phyloP scores from a whole-genome alignment of 805 yeast species.

The Metschnikowia peoriensis region DNA sequence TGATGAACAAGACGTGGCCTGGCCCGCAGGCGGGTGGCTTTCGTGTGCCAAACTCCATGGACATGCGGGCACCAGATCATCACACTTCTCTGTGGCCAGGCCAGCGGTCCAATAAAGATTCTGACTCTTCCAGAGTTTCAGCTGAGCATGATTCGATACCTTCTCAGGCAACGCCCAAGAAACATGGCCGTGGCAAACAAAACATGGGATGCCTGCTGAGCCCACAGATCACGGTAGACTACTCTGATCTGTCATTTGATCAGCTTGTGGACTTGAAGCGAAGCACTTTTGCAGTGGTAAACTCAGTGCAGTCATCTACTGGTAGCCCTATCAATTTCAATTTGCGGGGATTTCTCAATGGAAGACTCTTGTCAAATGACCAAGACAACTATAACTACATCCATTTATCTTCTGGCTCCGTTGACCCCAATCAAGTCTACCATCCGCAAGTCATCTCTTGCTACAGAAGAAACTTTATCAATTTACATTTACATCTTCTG shows the following conservation, averaged over 20 bases:
- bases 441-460: slow-evolving; percentile 44
- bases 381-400: slow-evolving; percentile 37
- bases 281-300: background rate
- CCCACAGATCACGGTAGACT: slow-evolving; percentile 13
- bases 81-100: background rate
- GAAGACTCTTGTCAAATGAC: slow-evolving; percentile 42
- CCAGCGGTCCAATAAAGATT: background rate
- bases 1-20: background rate
- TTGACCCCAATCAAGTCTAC: slow-evolving; percentile 7
- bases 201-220: background rate
- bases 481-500: slow-evolving; percentile 13
- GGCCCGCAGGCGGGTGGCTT: background rate
- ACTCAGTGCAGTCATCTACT: background rate
- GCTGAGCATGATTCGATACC: no score
- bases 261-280: slow-evolving; percentile 16
- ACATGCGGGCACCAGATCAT: background rate
- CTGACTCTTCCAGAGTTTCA: no score
- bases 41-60: background rate
- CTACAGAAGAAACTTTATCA: slow-evolving; percentile 45
- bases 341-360: slow-evolving; percentile 38
- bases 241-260: slow-evolving; percentile 8
- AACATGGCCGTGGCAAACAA: background rate
- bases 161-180: background rate
- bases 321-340: background rate
- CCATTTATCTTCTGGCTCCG: slow-evolving; percentile 10